phyloP scores from a whole-genome alignment of 345 rosid genomes.

The Abelmoschus esculentus region DNA sequence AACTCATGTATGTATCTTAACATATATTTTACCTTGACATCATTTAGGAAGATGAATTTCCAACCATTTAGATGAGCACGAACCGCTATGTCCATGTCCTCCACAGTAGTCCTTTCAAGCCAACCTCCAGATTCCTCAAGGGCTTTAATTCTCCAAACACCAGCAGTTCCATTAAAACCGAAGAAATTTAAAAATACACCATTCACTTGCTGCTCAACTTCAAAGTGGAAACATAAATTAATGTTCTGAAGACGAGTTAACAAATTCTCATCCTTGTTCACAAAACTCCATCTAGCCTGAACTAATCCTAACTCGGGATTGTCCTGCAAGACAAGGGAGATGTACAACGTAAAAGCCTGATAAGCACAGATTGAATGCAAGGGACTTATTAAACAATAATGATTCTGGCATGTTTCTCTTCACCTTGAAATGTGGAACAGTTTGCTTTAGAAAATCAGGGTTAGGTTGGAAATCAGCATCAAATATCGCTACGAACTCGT shows the following conservation, averaged over 20 bases:
- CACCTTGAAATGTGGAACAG: slow-evolving; percentile 87
- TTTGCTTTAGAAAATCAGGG: slow-evolving; percentile 59
- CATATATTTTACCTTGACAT: slow-evolving; percentile 47
- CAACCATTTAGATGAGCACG: slow-evolving; percentile 87
- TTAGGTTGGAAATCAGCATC: slow-evolving; percentile 84
- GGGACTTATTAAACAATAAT: background rate
- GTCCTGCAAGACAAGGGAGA: slow-evolving; percentile 31
- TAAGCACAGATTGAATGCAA: background rate
- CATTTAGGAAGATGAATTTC: slow-evolving; percentile 76
- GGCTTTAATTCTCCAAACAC: slow-evolving; percentile 83
- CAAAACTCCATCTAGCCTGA: slow-evolving; percentile 81
- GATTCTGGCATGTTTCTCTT: background rate
- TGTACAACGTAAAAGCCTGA: background rate
- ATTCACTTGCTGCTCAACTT: slow-evolving; percentile 81
- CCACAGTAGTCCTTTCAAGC: slow-evolving; percentile 84
- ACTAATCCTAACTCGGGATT: slow-evolving; percentile 68
- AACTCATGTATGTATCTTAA: too few relatives aligned
- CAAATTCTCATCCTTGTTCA: slow-evolving; percentile 79
- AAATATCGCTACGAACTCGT: slow-evolving; percentile 79
- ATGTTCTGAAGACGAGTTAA: slow-evolving; percentile 81
- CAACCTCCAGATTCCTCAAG: slow-evolving; percentile 91
- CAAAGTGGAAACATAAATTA: slow-evolving; percentile 74
- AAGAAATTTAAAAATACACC: slow-evolving; percentile 74
- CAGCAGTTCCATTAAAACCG: slow-evolving; percentile 90
- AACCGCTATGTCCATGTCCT: slow-evolving; percentile 89